Evolutionary conservation across 306 rosid genomes (phyloP).

Genomic region (Quillaja saponaria): DNA sequence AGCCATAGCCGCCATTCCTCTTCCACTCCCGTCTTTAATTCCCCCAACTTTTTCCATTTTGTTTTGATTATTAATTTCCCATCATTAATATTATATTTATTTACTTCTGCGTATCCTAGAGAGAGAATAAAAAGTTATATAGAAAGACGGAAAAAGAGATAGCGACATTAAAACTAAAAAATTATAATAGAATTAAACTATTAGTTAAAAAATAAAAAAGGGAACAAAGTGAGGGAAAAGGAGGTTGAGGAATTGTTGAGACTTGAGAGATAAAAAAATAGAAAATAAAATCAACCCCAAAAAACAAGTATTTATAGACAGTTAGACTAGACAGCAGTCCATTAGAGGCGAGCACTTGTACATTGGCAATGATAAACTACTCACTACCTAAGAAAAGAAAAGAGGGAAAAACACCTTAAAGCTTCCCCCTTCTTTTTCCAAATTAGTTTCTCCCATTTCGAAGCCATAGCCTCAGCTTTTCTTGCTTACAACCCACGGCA

Average conservation of each 20-base stretch:
- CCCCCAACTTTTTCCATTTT: background rate
- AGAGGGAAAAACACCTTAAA: constrained; percentile 19
- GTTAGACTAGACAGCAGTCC: too few relatives aligned
- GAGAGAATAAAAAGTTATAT: constrained; percentile 2
- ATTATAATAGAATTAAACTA: constrained; percentile 3
- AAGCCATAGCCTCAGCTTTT: constrained; percentile 12
- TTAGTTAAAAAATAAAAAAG: background rate
- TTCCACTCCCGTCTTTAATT: background rate
- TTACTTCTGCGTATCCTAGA: background rate
- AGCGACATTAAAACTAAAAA: constrained; percentile 9
- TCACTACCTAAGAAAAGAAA: constrained; percentile 22
- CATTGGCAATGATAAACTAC: constrained; percentile 34
- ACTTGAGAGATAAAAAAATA: constrained; percentile 18
- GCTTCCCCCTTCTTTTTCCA: background rate
- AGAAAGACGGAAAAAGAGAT: constrained; percentile 27
- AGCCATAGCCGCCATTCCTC: constrained; percentile 81
- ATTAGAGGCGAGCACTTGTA: constrained; percentile 22
- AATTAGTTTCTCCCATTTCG: constrained; percentile 32
- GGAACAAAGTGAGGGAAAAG: background rate
- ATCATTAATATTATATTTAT: constrained; percentile 6
- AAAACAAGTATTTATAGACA: constrained; percentile 41
- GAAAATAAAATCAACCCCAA: constrained; percentile 7
- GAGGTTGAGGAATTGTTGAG: constrained; percentile 32
- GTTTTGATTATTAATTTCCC: background rate
- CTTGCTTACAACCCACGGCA: constrained; percentile 51